phyloP scores from a whole-genome alignment of 768 basidiomycete species.

The Gelatoporia subvermispora region DNA sequence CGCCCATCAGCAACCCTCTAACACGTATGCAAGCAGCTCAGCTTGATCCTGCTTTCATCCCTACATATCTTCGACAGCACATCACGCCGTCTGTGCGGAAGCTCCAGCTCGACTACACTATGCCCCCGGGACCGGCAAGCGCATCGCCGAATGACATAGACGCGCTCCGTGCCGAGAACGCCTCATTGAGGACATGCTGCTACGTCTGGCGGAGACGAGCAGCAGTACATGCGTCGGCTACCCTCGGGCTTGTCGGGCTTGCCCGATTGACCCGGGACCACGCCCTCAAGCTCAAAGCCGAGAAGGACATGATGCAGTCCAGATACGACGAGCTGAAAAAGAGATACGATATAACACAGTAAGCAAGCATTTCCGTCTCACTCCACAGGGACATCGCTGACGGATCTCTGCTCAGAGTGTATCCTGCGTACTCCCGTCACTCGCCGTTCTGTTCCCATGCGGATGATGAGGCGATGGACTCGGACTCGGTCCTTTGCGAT shows the following conservation, averaged over 20 bases:
- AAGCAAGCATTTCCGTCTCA: constrained; percentile 1
- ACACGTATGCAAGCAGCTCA: constrained; percentile 28
- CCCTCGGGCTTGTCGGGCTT: constrained; percentile 27
- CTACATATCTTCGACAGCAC: constrained; percentile 54
- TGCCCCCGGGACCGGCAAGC: constrained; percentile 4
- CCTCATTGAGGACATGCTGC: constrained; percentile 22
- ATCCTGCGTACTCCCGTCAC: constrained; percentile 4
- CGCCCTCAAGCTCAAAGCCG: constrained; percentile 23
- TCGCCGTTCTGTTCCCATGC: constrained; percentile 5
- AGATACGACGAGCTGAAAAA: constrained; percentile 23
- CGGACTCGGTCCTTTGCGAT: constrained; percentile 1
- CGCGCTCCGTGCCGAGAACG: constrained; percentile 22
- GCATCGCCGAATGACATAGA: constrained; percentile 7
- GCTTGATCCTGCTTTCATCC: constrained; percentile 45
- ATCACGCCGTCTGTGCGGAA: constrained; percentile 54
- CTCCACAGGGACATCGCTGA: not conserved
- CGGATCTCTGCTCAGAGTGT: not conserved
- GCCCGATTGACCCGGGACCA: constrained; percentile 26
- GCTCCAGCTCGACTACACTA: constrained; percentile 43
- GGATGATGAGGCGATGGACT: constrained; percentile 1
- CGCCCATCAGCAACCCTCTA: not conserved
- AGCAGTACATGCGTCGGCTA: constrained; percentile 26
- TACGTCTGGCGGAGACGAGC: constrained; percentile 29
- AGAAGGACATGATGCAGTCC: constrained; percentile 21
- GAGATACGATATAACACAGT: constrained; percentile 20